These are phyloP conservation scores for Xenosphaeropsis pyriputrescens DNA, from an alignment of 2,329 filamentous ascomycete species.

Conservation along the genomic window DNA sequence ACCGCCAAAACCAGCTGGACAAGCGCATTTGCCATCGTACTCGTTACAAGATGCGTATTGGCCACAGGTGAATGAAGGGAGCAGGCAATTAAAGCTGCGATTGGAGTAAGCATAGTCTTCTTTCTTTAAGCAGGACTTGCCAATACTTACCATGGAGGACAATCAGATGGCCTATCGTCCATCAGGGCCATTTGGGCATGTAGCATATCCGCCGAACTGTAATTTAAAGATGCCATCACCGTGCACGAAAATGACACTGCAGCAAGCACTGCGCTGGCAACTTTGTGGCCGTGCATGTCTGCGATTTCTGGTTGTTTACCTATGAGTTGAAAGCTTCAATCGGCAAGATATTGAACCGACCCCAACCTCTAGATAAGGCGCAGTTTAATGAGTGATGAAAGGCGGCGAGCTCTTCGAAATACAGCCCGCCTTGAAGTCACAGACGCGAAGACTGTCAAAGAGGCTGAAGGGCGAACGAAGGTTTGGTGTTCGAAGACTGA, in stretches of 20 bases:
- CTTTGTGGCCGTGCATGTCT: too few relatives aligned
- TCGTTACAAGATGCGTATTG: constrained; percentile 85
- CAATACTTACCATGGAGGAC: constrained; percentile 55
- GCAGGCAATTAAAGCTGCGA: constrained; percentile 86
- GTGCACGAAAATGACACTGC: constrained; percentile 25
- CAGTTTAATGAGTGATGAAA: too few relatives aligned
- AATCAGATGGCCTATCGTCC: constrained; percentile 60
- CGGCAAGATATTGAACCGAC: too few relatives aligned
- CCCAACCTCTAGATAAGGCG: too few relatives aligned
- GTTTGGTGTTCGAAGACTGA: too few relatives aligned
- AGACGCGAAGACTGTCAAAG: too few relatives aligned
- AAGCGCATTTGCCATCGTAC: constrained; percentile 84
- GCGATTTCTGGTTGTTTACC: too few relatives aligned
- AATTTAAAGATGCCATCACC: constrained; percentile 32
- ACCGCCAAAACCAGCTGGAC: constrained; percentile 83
- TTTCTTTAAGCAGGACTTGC: background rate
- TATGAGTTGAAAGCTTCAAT: too few relatives aligned
- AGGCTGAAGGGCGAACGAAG: too few relatives aligned
- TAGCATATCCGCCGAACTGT: constrained; percentile 43
- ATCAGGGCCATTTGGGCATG: constrained; percentile 55
- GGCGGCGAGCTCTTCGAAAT: too few relatives aligned
- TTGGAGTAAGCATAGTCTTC: background rate
- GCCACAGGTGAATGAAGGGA: constrained; percentile 80
- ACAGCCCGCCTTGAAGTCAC: too few relatives aligned
- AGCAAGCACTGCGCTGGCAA: constrained; percentile 9